Base-by-base conservation (phyloP, 768 basidiomycete species). In the Phlebiopsis flavidoalba region DNA sequence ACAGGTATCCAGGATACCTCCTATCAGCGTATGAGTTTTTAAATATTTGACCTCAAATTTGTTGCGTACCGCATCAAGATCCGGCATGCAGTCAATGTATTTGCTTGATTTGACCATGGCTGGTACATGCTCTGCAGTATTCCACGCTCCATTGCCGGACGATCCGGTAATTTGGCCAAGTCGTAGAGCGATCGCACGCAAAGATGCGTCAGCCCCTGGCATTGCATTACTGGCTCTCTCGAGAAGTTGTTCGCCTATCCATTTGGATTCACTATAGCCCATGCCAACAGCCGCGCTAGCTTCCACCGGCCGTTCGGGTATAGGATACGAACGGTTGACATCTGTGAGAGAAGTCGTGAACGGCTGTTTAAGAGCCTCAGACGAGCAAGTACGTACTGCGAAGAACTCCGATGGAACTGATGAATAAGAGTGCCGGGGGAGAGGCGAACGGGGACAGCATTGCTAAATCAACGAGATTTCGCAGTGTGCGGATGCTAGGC, bases 391-490 rank as follows among this genome's bases (percentile, higher is more conserved):
- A 66, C 73, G n/a, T 53, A 75, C 76, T 69, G 31, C 64, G 61
- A 36, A 73, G 67, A 5, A 72, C 65, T n/a, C 69, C 67, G 15
- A 71, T 65, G 15, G 72, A 72, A 57, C 76, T 76, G 17, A 69
- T 62, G 64, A 73, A 77, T 0, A 77, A 8, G 22, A 78, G 52
- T 7, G 67, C 67, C 10, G 75, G 73, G 1, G 72, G 69, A 1
- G 33, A 40, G 0, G 64, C 5, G 15, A 57, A 63, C 1, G 69
- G 62, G 1, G 74, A 72, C 5, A 62, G 37, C 14, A 77, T 63
- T 0, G 76, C 68, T 15, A 78, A 65, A 62, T 78, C 72, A n/a
- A 77, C 64, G 12, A 78, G 57, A 14, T 62, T 31, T 0, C 74
- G 72, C 7, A 74, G 69, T 8, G 68, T 68, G 2, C 40, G 47